These are phyloP conservation scores for Colletotrichum sansevieriae DNA, from an alignment of 2,329 filamentous ascomycete species.

Conservation along the genomic window DNA sequence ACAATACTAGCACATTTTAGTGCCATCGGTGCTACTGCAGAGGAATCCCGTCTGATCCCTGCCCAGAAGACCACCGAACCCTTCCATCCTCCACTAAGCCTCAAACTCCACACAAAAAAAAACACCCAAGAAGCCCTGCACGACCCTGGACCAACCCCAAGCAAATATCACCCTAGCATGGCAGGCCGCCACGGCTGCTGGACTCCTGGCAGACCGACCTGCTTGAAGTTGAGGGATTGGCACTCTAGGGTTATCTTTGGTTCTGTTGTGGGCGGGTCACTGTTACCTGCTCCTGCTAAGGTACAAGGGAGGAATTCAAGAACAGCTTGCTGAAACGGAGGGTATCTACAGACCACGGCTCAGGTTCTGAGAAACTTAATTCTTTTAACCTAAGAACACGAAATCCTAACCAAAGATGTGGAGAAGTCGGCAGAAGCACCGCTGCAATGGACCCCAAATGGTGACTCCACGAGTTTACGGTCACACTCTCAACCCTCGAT, in stretches of 20 bases:
- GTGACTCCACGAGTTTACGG: constrained; percentile 24
- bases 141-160: constrained; percentile 16
- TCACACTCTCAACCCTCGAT: constrained; percentile 16
- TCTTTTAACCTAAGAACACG: too few relatives aligned
- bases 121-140: constrained; percentile 3
- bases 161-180: constrained; percentile 13
- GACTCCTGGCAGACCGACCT: constrained; percentile 7
- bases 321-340: neutral
- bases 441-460: constrained; percentile 1
- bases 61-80: constrained; percentile 28
- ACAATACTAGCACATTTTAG: constrained; percentile 19
- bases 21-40: constrained; percentile 21
- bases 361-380: too few relatives aligned
- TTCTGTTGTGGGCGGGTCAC: neutral
- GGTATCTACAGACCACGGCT: neutral
- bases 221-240: constrained; percentile 25
- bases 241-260: constrained; percentile 17
- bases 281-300: neutral
- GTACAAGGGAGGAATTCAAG: constrained; percentile 1
- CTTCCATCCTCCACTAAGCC: constrained; percentile 28
- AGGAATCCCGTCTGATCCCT: constrained; percentile 25
- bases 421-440: constrained; percentile 2
- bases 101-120: constrained; percentile 32
- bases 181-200: constrained; percentile 16
- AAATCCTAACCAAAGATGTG: neutral